Evolutionary conservation across 225 moss, liverwort and hornwort species (phyloP), one percentile per base, ranked within the genome.

Genomic region (Climacium dendroides): DNA sequence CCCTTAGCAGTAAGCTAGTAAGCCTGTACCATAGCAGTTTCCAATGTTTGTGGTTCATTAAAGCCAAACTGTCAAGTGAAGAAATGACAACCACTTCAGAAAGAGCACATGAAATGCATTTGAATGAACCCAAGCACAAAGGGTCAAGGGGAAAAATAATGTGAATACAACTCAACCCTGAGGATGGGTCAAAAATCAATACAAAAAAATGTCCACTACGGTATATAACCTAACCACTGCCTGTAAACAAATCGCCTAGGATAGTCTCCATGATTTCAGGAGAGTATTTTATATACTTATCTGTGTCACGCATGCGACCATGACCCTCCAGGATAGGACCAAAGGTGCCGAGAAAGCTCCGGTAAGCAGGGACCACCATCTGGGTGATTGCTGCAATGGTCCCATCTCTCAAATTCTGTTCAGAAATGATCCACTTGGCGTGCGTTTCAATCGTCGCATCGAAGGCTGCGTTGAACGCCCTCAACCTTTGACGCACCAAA

Each of bases 331-430:
- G 79, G 2, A 94, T 12, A 15, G 86, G 13, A 41, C 88, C 86
- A 87, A 90, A 97, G 43, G 90, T 89, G 74, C 87, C 78, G 39
- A 93, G 85, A 63, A 93, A 99, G 90, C 94, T 95, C 48, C 96
- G 92, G 87, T 99, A 99, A 30, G 95, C 97, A 16, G 98, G 94
- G 50, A 97, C 95, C 72, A 99, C 93, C 87, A 92, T 93, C 85
- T 99, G 97, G 23, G 89, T 92, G 57, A 97, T 92, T 7, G 94
- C 93, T 62, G 93, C 86, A 72, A 93, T 89, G 58, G 95, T 95
- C 19, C 88, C 95, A 14, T 91, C 92, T 74, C 94, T 93, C 87
- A 99, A 61, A 74, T 97, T 95, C 74, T 95, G 93, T 39, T 97
- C 95, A 18, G 93, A 78, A 19, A 99, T 94, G 55, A 91, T 83